phyloP scores from a whole-genome alignment of 306 rosid genomes.

The Medicago lupulina region DNA sequence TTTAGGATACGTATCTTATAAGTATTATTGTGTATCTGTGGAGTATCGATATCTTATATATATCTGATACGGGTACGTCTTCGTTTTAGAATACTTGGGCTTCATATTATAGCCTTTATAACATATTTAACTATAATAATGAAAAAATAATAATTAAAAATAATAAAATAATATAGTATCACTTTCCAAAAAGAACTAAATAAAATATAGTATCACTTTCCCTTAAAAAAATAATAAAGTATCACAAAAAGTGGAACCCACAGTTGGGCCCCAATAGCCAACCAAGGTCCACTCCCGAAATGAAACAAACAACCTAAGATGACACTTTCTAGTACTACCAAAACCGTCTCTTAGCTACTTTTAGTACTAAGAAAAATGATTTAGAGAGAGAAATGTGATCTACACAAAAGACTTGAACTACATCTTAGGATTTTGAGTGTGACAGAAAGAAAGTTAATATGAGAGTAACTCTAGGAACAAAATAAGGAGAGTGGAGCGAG shows the following conservation, averaged over 20 bases:
- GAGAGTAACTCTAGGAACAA: conserved; percentile 68
- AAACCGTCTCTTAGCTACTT: conserved; percentile 41
- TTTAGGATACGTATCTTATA: too few relatives aligned
- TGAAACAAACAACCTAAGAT: conserved; percentile 50
- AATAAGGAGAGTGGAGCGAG: conserved; percentile 72
- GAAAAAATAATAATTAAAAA: too few relatives aligned
- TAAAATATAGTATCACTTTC: too few relatives aligned
- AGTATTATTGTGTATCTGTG: too few relatives aligned
- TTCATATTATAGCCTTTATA: too few relatives aligned
- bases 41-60: too few relatives aligned
- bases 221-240: neutral
- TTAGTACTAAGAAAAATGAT: conserved; percentile 41
- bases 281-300: conserved; percentile 26
- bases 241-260: conserved; percentile 39
- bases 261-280: conserved; percentile 29
- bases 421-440: conserved; percentile 30
- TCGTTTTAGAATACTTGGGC: too few relatives aligned
- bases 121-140: too few relatives aligned
- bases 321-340: conserved; percentile 39
- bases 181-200: neutral
- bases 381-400: conserved; percentile 54
- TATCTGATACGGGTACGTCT: too few relatives aligned
- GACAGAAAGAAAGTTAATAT: conserved; percentile 47
- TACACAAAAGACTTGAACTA: conserved; percentile 5
- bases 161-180: too few relatives aligned